Base-by-base conservation (phyloP, 768 basidiomycete species). In the Pluteus cervinus region DNA sequence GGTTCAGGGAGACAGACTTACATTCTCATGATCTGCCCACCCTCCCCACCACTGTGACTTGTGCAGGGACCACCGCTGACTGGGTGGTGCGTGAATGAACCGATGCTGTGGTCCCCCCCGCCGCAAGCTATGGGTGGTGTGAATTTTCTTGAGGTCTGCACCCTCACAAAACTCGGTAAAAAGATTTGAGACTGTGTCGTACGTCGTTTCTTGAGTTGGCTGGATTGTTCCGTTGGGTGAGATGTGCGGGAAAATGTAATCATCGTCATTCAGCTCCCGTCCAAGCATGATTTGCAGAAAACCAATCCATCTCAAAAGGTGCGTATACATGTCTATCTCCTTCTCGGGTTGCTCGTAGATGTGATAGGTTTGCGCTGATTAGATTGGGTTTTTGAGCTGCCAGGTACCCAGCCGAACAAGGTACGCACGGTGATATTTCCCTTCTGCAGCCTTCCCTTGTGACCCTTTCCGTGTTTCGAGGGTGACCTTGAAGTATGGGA, bases 31-130 rank as follows among this genome's bases (percentile, higher is more conserved):
- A 17, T 47, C 46, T 11, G 63, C 63, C 67, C 65, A 67, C 8
- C 64, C 63, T 1, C 65, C 68, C 65, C 68, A 70, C 66, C 65
- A 69, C 5, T 48, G 49, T 4, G 67, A 53, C 2, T 30, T 46
- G 6, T 36, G 46, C 14, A 70, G 41, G 0, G 60, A 51, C 66
- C 68, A 71, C 3, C 54, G 45, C 29, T 60, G 36, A 0, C 57
- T 54, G 4, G 58, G 11, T 0, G 59, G 65, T 2, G 64, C 62
- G 40, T 46, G 58, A 50, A 67, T 66, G 35, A 68, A 62, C 0
- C 53, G 46, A 42, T 67, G 66, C 36, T 66, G 63, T 0, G 61
- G 55, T 4, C 65, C 65, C 17, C 63, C 62, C 8, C 58, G 47
- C 7, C 57, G 51, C 29, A 64, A 56, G 22, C 51, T 60, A 37